Evolutionary conservation across 441 rosid genomes (phyloP), one percentile per base, ranked within the genome.

Genomic region (Populus trichocarpa): DNA sequence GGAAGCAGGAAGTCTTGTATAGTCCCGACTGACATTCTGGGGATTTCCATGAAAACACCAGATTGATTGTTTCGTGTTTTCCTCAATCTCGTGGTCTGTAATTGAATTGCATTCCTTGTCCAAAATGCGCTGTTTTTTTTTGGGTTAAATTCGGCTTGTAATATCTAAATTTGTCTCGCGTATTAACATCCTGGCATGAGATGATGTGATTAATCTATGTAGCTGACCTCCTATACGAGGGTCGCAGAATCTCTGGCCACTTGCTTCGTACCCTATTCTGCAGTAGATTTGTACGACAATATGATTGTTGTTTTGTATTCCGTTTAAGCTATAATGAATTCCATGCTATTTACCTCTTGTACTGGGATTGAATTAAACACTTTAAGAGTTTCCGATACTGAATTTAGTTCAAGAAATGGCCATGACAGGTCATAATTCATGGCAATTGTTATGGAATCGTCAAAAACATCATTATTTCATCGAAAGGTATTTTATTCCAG

Each of bases 1-100:
- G 70, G 80, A 72, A 59, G 76, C 78, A 71, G 77, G 78, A 71
- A 74, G 71, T 81, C 53, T 32, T 78, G 88, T 86, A 82, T 82
- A 84, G 85, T 77, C 67, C 77, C 77, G 74, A 86, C 86, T 77
- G 84, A 81, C 83, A 38, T 71, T 84, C 35, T 80, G 73, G 79
- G 83, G 81, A 38, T 73, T 79, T 78, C 75, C 76, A 22, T 72
- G 79, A 67, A 81, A 81, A 79, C 81, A 77, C 77, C 78, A 76
- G 77, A 64, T 79, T 66, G 67, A 74, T 81, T 81, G 70, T 81
- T 84, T 73, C 46, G 61, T 63, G 73, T 73, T 69, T 72, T 70
- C 40, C 32, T 8, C 71, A n/a, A 68, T 82, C 71, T 70, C 78
- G 12, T 85, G 78, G 79, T 80, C 75, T 79, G 70, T 82, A 73